Evolutionary conservation across 176 grass and related monocot species (phyloP).

Genomic region (Eleusine coracana): DNA sequence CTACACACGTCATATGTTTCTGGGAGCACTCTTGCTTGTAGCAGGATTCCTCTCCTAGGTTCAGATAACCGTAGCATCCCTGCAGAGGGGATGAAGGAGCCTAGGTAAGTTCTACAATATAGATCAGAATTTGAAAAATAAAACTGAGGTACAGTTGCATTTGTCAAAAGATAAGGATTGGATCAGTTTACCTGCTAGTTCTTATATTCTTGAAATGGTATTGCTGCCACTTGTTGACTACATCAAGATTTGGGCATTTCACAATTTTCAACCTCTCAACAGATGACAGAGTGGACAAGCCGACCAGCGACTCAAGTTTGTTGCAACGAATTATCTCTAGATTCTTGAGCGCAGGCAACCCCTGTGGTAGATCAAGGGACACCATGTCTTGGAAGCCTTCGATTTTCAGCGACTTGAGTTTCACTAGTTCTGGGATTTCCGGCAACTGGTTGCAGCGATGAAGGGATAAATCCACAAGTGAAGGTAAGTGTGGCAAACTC

Average conservation of each 20-base stretch:
- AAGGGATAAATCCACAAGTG: slow-evolving; percentile 31
- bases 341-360: slow-evolving; percentile 18
- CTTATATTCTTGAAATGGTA: slow-evolving; percentile 12
- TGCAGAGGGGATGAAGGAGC: not conserved
- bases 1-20: not conserved
- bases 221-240: slow-evolving; percentile 2
- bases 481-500: slow-evolving; percentile 33
- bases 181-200: not conserved
- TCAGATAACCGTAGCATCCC: not conserved
- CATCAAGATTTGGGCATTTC: slow-evolving; percentile 31
- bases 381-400: slow-evolving; percentile 37
- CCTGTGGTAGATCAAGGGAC: slow-evolving; percentile 11
- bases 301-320: slow-evolving; percentile 35
- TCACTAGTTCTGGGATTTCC: slow-evolving; percentile 23
- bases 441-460: slow-evolving; percentile 32
- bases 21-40: not conserved
- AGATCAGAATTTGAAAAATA: not conserved
- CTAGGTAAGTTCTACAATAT: not conserved
- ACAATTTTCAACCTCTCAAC: slow-evolving; percentile 35
- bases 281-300: slow-evolving; percentile 25
- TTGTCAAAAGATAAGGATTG: not conserved
- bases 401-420: slow-evolving; percentile 27
- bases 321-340: slow-evolving; percentile 47
- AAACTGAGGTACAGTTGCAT: not conserved
- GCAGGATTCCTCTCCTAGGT: not conserved